phyloP scores from a whole-genome alignment of 225 moss, liverwort and hornwort species.

The Marchantia polymorpha region DNA sequence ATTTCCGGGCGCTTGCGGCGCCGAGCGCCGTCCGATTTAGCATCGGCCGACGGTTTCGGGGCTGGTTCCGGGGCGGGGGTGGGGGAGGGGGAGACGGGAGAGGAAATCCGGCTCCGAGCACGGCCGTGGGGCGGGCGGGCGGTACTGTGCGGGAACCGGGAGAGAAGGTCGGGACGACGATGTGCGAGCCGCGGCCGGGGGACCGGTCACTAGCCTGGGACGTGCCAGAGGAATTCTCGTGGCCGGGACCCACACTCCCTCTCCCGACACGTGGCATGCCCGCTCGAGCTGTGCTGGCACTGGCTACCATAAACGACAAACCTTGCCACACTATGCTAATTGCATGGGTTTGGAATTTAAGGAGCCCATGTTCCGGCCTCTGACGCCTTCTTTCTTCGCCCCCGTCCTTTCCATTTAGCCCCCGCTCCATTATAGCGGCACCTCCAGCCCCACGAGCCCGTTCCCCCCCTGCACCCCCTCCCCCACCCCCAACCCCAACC shows the following conservation, averaged over 20 bases:
- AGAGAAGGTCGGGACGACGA: constrained; percentile 9
- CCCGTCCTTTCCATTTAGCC: not conserved
- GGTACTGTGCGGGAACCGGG: constrained; percentile 2
- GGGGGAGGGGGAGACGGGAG: not conserved
- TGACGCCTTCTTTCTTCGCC: constrained; percentile 8
- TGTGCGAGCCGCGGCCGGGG: constrained; percentile 15
- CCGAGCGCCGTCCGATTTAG: not conserved
- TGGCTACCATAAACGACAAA: not conserved
- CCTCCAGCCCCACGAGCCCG: not conserved
- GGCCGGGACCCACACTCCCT: not conserved
- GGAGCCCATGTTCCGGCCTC: constrained; percentile 1
- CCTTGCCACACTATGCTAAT: not conserved
- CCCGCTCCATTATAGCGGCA: constrained; percentile 7
- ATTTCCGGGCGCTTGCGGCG: not conserved
- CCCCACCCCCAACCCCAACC: not conserved
- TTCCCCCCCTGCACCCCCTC: not conserved
- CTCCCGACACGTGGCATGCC: constrained; percentile 9
- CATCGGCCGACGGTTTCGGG: not conserved
- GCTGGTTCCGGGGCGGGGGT: not conserved
- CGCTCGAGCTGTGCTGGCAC: constrained; percentile 1
- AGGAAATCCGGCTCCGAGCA: constrained; percentile 3
- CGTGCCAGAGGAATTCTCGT: constrained; percentile 18
- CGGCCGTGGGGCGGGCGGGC: not conserved
- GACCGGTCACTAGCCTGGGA: constrained; percentile 9
- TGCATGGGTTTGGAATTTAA: constrained; percentile 12